phyloP scores from a whole-genome alignment of 352 stramenopile species.

The Phytophthora rubi region DNA sequence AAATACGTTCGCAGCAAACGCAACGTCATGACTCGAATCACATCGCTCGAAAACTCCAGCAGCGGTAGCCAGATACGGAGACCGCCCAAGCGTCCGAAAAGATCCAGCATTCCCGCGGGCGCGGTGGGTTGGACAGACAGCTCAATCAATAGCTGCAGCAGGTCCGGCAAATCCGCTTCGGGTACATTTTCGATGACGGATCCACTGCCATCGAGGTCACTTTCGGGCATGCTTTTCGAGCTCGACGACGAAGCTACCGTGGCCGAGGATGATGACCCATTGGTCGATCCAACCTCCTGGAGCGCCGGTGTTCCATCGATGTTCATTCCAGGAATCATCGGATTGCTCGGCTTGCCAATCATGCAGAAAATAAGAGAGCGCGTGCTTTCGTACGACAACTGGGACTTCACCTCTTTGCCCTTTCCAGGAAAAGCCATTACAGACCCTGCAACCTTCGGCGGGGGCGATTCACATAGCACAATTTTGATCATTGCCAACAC shows the following conservation, averaged over 20 bases:
- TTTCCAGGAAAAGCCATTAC: conserved; percentile 64
- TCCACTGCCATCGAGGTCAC: conserved; percentile 65
- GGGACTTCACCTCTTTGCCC: conserved; percentile 69
- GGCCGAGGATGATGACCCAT: conserved; percentile 46
- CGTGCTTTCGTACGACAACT: conserved; percentile 86
- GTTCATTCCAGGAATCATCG: conserved; percentile 67
- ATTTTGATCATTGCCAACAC: conserved; percentile 83
- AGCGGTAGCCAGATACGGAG: conserved; percentile 85
- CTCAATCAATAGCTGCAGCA: conserved; percentile 82
- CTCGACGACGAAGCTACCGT: conserved; percentile 42
- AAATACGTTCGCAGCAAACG: conserved; percentile 81
- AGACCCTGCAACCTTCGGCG: conserved; percentile 53
- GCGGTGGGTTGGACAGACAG: conserved; percentile 76
- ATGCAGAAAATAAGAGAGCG: conserved; percentile 86
- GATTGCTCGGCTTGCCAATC: conserved; percentile 84
- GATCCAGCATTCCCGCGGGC: conserved; percentile 68
- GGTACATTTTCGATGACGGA: conserved; percentile 79
- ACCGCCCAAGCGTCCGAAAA: conserved; percentile 78
- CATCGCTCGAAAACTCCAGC: conserved; percentile 74
- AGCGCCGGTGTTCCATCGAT: conserved; percentile 63
- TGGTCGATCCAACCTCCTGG: conserved; percentile 52
- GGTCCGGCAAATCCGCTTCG: conserved; percentile 72
- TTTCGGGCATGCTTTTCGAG: conserved; percentile 68
- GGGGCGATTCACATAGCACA: conserved; percentile 75
- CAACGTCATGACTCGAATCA: conserved; percentile 83